These are phyloP conservation scores for Debaryomyces tyrocola DNA, from an alignment of 805 yeast species.

Conservation along the genomic window DNA sequence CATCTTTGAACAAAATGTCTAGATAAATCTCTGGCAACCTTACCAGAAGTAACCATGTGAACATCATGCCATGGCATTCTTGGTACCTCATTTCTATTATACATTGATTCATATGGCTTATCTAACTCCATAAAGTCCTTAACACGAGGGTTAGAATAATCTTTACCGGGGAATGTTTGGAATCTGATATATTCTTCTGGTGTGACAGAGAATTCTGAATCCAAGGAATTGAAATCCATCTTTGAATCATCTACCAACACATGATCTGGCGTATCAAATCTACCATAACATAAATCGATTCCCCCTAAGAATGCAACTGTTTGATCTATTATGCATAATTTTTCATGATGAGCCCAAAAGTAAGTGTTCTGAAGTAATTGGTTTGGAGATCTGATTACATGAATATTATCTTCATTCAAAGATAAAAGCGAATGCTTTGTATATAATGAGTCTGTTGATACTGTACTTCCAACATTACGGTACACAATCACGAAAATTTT, in stretches of 20 bases:
- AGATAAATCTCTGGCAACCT: conserved; percentile 87
- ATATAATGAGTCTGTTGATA: conserved; percentile 91
- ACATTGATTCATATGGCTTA: conserved; percentile 88
- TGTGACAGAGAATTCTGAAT: conserved; percentile 26
- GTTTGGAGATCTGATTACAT: conserved; percentile 91
- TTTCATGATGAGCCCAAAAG: conserved; percentile 99
- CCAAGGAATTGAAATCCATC: conserved; percentile 31
- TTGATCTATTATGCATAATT: conserved; percentile 81
- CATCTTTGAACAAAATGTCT: conserved; percentile 97
- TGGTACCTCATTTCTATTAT: conserved; percentile 75
- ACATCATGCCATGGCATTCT: conserved; percentile 99
- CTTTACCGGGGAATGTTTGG: conserved; percentile 92
- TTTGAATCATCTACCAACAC: conserved; percentile 74
- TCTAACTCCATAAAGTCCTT: conserved; percentile 81
- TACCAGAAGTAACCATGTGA: conserved; percentile 93
- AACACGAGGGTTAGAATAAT: conserved; percentile 93
- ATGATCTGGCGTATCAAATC: conserved; percentile 97
- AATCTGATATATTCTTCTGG: conserved; percentile 46
- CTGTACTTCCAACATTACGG: conserved; percentile 90
- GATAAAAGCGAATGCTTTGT: conserved; percentile 90
- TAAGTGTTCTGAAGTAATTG: conserved; percentile 89
- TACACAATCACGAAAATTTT: conserved; percentile 89
- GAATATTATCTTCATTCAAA: conserved; percentile 76
- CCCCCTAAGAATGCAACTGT: conserved; percentile 93
- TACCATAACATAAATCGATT: conserved; percentile 90